Evolutionary conservation across 2,329 filamentous ascomycete genomes (phyloP), one percentile per base, ranked within the genome.

Genomic region (Elsinoe ampelina): DNA sequence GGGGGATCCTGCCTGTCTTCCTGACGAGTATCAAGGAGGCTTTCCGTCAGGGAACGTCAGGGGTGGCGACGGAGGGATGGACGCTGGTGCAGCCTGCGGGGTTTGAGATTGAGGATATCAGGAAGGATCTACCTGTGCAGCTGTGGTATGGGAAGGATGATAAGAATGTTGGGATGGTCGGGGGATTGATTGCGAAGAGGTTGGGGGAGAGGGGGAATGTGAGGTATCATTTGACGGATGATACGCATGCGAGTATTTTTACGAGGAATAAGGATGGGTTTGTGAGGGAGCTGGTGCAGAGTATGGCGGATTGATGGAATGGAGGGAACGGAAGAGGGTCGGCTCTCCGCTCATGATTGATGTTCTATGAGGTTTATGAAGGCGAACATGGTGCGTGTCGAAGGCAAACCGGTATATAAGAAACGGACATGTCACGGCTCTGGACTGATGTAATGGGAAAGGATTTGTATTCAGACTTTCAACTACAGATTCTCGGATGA

Each of bases 141-240:
- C 59, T 71, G 10, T 71, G 68, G 68, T 69, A 71, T 61, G 68
- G 67, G 0, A 59, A 52, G 2, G 60, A 65, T n/a, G 69, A 71
- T 56, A 57, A 61, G 15, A 64, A 66, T 34, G 64, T 61, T 22
- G 45, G 45, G 12, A 22, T 34, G 11, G 22, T 30, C 2, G 45
- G 45, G 7, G 12, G 2, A 7, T 10, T 50, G 22, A 50, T 50
- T 15, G 17, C 32, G 22, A 15, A 35, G 15, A 10, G 26, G 12
- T 35, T 50, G 15, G 45, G 45, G 3, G 15, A 34, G 26, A 34
- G 45, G 26, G 45, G n/a, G 19, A 35, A 50, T 50, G 26, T 50
- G 45, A 26, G 10, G 5, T 50, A 34, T 17, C 45, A 50, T 35
- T 17, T 50, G 32, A 50, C 26, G 12, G 45, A 50, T 15, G 45